Base-by-base conservation (phyloP, 2,329 filamentous ascomycete genomes). In the Epicoccum sorghinum region DNA sequence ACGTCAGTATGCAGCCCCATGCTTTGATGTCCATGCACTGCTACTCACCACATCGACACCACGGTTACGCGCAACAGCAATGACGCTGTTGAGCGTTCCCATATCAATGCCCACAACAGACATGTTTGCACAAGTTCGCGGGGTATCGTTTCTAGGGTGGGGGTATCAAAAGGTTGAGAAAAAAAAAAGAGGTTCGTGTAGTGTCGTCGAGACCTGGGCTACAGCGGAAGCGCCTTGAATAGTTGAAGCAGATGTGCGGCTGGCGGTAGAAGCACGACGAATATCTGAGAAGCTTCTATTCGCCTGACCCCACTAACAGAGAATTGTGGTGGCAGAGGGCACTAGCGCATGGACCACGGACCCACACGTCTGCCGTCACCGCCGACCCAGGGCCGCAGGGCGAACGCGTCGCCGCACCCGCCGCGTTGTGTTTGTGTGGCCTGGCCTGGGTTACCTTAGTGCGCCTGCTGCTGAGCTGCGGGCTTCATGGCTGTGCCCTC, bases 41-140 rank as follows among this genome's bases (percentile, higher is more conserved):
- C 22, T 74, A 95, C 92, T 75, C 85, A 96, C 92, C 77, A 99
- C 95, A 83, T 99, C 95, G 78, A 99, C 95, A 81, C 95, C 95
- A 77, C 96, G 93, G 80, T 98, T 98, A 78, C 95, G 88, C 75
- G 95, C 95, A 78, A 98, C 93, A 77, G 93, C 93, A 80, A 98
- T 90, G 75, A 96, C 93, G 77, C 93, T 96, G 86, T 96, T 96
- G 77, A 96, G 87, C 67, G 91, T 91, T 82, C 93, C 93, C 81
- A 98, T 89, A 86, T 98, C 93, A 79, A 96, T 86, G 79, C 92
- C 92, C 70, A 87, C 83, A 73, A 85, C 83, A 77, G 79, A 82
- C 83, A 86, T 86, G 71, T 68, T 82, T 73, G 62, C 57, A 49
- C 48, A 56, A 47, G 61, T 59, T 62, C 66, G 70, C 63, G 67